Evolutionary conservation across 2,329 filamentous ascomycete species (phyloP).

Genomic region (Venturia asperata): DNA sequence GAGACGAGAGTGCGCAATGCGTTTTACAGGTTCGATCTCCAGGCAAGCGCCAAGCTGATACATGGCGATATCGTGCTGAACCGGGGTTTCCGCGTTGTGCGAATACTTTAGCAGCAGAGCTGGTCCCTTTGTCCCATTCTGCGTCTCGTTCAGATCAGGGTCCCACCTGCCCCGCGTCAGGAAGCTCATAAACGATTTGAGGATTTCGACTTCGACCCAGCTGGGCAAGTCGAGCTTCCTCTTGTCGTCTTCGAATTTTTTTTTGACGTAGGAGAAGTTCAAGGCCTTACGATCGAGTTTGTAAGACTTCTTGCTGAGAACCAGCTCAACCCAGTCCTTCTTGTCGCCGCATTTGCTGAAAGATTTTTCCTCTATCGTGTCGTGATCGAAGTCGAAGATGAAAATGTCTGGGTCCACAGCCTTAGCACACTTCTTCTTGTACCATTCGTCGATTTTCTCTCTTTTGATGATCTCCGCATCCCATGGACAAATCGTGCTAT

Average conservation of each 20-base stretch:
- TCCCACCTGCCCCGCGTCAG: not conserved
- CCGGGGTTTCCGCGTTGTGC: not conserved
- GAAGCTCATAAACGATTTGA: constrained; percentile 14
- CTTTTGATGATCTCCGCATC: constrained; percentile 10
- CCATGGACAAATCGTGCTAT: not conserved
- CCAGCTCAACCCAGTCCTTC: constrained; percentile 15
- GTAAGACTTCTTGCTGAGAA: constrained; percentile 12
- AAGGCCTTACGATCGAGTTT: constrained; percentile 1
- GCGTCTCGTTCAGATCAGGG: not conserved
- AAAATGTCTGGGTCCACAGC: constrained; percentile 16
- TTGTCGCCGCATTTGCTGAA: constrained; percentile 11
- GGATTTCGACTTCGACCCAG: constrained; percentile 6
- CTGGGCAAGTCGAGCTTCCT: constrained; percentile 8
- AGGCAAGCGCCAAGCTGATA: not conserved
- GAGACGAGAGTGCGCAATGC: constrained; percentile 9
- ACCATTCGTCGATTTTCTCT: constrained; percentile 18
- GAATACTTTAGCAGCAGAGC: not conserved
- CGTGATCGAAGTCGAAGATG: not conserved
- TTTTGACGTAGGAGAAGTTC: constrained; percentile 12
- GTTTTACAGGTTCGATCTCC: not conserved
- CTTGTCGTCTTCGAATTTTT: constrained; percentile 15
- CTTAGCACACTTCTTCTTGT: constrained; percentile 18
- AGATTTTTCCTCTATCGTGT: not conserved
- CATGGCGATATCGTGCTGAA: constrained; percentile 10
- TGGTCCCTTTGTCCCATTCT: constrained; percentile 1